Percentiles rank a stretch among this genome's conserved stretches.
Conservation (phyloP, 345 rosid species). For the Balakata baccata region DNA sequence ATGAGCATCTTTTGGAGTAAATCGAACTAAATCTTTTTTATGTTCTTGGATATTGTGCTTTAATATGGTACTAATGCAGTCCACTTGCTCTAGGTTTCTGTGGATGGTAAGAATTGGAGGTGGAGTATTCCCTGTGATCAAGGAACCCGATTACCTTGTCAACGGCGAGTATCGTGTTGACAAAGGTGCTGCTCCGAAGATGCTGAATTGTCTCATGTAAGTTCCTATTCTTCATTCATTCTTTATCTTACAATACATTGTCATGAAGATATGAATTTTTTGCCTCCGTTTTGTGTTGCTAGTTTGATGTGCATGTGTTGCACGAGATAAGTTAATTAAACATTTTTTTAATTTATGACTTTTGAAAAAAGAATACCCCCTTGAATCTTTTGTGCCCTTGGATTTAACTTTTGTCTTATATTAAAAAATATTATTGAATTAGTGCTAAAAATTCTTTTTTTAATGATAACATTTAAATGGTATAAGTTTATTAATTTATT, state of each 20-base stretch:
- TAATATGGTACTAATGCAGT: constrained; percentile 11
- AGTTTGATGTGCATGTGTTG: too few relatives aligned
- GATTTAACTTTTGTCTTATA: too few relatives aligned
- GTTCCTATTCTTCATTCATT: constrained; percentile 23
- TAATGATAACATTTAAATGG: too few relatives aligned
- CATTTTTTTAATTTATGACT: too few relatives aligned
- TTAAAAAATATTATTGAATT: too few relatives aligned
- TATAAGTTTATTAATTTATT: too few relatives aligned
- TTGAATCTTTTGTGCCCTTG: too few relatives aligned
- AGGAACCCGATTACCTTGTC: constrained; percentile 95
- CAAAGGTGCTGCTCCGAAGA: constrained; percentile 96
- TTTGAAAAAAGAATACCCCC: too few relatives aligned
- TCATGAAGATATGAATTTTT: not conserved
- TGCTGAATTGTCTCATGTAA: constrained; percentile 99
- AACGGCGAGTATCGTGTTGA: constrained; percentile 98
- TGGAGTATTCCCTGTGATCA: constrained; percentile 94
- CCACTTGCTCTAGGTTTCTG: constrained; percentile 60
- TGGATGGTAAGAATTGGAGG: constrained; percentile 99
- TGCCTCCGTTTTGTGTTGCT: too few relatives aligned
- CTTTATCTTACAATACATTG: not conserved
- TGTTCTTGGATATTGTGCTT: not conserved
- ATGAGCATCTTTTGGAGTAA: not conserved
- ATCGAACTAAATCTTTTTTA: not conserved
- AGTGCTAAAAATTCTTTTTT: too few relatives aligned
- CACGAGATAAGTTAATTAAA: too few relatives aligned